Base-by-base conservation (phyloP, 2,329 filamentous ascomycete species). In the Parascedosporium putredinis region DNA sequence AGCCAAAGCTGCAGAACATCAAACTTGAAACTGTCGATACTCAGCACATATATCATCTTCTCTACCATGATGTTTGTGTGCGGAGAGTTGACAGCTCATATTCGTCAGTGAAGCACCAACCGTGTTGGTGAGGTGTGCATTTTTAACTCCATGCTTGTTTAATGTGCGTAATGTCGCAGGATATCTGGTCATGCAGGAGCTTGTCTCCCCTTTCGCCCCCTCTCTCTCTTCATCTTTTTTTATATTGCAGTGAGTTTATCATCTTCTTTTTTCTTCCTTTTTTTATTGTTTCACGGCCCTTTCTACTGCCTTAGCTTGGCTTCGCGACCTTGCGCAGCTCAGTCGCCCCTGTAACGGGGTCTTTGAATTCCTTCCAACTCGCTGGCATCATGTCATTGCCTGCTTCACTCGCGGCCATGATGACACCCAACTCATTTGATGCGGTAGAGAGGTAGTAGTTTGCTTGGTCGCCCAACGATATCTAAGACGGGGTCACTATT, bases 361-460 rank as follows among this genome's bases (percentile, higher is more conserved):
- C 91, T 61, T 79, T 78, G 70, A 94, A 95, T 68, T 97, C 91
- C 70, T 84, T 94, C 93, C 93, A 98, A 66, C 84, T 94, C 50
- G 95, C 78, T 2, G 93, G 91, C 59, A 86, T 85, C 89, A 97
- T 95, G 58, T 86, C 79, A 67, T 94, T 91, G 1, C 90, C 90
- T 2, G 78, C 79, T 63, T 95, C 88, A 62, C 88, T 94, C 57
- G 79, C 84, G 8, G 91, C 93, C 81, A 97, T 87, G 34, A 98
- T 86, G 52, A 97, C 91, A 2, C 93, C 93, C 36, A 95, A 74
- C 63, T 95, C 86, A 66, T 98, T 97, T 57, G 81, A 81, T 24
- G 89, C 88, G 1, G 93, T 98, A 23, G 84, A 86, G n/a, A 95
- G 76, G 65, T 96, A 98, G 65, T 97, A 98, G 60, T 88, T 95